These are phyloP conservation scores for Pisolithus albus DNA, from an alignment of 768 basidiomycete species.

Conservation along the genomic window DNA sequence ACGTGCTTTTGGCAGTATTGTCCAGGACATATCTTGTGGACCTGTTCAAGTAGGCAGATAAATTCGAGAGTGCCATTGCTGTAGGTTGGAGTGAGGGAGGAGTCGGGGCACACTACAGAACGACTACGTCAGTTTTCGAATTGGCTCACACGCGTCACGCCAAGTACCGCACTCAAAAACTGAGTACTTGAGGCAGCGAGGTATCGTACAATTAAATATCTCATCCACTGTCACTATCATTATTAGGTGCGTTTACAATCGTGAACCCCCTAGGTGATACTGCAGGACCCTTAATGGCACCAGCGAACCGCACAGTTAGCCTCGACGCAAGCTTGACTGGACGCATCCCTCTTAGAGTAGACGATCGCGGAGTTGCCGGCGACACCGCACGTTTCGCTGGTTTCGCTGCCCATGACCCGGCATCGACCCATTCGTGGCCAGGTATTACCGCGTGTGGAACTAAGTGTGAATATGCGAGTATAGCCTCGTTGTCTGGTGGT, in stretches of 20 bases:
- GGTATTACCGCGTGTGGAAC: background rate
- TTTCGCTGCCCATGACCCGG: background rate
- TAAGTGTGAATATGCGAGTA: conserved; percentile 1
- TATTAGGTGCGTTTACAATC: background rate
- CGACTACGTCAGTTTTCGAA: no score
- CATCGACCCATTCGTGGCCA: background rate
- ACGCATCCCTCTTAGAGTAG: conserved; percentile 1
- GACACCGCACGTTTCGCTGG: background rate
- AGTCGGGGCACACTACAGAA: no score
- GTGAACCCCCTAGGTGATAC: background rate
- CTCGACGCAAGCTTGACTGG: conserved; percentile 1
- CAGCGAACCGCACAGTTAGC: conserved; percentile 1
- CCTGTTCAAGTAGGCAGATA: conserved; percentile 26
- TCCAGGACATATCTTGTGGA: conserved; percentile 34
- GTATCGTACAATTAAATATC: background rate
- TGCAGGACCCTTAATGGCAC: background rate
- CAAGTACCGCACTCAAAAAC: no score
- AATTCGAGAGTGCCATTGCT: background rate
- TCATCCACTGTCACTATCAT: conserved; percentile 6
- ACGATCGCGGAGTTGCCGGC: background rate
- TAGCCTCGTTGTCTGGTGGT: conserved; percentile 1
- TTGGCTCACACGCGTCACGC: no score
- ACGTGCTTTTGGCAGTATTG: conserved; percentile 36
- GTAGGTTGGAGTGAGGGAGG: no score
- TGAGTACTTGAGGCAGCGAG: background rate